These are phyloP conservation scores for Sanguinoderma infundibulare DNA, from an alignment of 1,284 basidiomycete species.

Conservation along the genomic window DNA sequence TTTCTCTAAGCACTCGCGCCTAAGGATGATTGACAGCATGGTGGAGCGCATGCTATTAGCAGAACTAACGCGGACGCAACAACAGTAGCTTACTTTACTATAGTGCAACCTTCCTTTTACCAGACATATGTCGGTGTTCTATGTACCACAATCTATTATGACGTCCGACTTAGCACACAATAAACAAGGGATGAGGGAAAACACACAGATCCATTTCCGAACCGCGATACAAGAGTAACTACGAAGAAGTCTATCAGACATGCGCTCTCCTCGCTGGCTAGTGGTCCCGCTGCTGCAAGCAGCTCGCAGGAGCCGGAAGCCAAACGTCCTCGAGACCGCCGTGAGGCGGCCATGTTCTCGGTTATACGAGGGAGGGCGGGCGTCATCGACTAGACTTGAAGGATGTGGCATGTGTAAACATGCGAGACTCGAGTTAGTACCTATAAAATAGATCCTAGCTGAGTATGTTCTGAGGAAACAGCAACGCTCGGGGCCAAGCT, in stretches of 20 bases:
- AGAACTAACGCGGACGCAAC: no score
- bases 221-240: slow-evolving; percentile 1
- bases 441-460: slow-evolving; percentile 89
- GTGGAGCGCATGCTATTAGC: no score
- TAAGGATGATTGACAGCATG: no score
- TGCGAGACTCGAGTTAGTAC: slow-evolving; percentile 88
- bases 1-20: no score
- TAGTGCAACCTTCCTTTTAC: no score
- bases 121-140: no score
- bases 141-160: no score
- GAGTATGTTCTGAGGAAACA: slow-evolving; percentile 79
- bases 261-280: slow-evolving; percentile 69
- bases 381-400: slow-evolving; percentile 83
- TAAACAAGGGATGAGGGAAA: no score
- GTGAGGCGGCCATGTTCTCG: slow-evolving; percentile 66
- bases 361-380: slow-evolving; percentile 71
- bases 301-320: slow-evolving; percentile 42
- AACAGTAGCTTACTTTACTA: no score
- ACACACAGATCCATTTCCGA: neutral
- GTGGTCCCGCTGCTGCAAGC: slow-evolving; percentile 40
- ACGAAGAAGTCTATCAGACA: slow-evolving; percentile 73
- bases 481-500: slow-evolving; percentile 10
- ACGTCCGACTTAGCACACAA: neutral
- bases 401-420: slow-evolving; percentile 84
- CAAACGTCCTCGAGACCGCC: slow-evolving; percentile 79